These are phyloP conservation scores for Meyerozyma guilliermondii DNA, from an alignment of 1,139 yeast genomes.

Conservation along the genomic window DNA sequence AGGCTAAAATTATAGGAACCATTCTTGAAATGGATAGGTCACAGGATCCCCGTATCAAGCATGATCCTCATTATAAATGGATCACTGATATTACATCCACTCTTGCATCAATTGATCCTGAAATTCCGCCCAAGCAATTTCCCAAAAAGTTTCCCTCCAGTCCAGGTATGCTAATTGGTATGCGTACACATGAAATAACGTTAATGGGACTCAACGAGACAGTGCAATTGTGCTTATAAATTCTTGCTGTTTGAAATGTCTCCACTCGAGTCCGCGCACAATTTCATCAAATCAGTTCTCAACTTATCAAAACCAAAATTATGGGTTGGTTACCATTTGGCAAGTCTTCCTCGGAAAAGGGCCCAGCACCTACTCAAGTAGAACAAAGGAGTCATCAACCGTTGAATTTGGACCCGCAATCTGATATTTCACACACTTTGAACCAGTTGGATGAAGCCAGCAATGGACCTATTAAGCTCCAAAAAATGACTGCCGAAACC, in stretches of 20 bases:
- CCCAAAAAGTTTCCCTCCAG: constrained; percentile 10
- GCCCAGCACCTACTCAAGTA: constrained; percentile 15
- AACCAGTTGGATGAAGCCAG: constrained; percentile 24
- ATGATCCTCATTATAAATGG: constrained; percentile 29
- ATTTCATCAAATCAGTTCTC: neutral
- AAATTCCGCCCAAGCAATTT: constrained; percentile 3
- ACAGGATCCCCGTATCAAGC: constrained; percentile 24
- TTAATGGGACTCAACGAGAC: constrained; percentile 34
- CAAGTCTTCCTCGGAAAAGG: constrained; percentile 6
- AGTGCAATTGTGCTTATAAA: constrained; percentile 22
- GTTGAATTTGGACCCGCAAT: constrained; percentile 16
- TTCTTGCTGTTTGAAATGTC: neutral
- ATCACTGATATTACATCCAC: constrained; percentile 9
- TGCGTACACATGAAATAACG: constrained; percentile 23
- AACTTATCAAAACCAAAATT: neutral
- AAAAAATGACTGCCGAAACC: constrained; percentile 11
- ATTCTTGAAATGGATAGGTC: constrained; percentile 26
- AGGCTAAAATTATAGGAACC: constrained; percentile 24
- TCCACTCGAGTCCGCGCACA: neutral
- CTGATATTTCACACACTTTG: constrained; percentile 37
- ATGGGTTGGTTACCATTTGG: constrained; percentile 26
- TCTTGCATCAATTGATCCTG: constrained; percentile 7
- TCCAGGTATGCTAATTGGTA: constrained; percentile 17
- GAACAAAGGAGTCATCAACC: constrained; percentile 35
- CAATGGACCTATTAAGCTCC: constrained; percentile 10